Percentiles rank a stretch among this genome's conserved stretches.
These are phyloP conservation scores for Fusarium sp. DNA, from an alignment of 2,329 filamentous ascomycete species.

Conservation along the genomic window DNA sequence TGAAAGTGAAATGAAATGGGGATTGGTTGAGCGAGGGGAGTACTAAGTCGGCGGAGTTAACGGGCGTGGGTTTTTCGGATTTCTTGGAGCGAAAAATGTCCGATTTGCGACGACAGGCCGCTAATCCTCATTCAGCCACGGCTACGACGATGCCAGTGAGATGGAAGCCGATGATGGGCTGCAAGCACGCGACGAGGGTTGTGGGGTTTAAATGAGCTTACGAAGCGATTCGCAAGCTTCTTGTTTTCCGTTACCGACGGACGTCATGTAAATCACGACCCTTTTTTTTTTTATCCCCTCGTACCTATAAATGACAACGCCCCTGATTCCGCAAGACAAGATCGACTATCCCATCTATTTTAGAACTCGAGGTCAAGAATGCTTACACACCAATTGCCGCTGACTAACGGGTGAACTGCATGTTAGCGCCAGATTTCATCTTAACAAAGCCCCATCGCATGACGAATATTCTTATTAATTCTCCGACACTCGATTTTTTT, in stretches of 20 bases:
- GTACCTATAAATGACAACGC: background rate
- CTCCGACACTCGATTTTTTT: background rate
- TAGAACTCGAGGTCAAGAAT: constrained; percentile 16
- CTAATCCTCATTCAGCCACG: constrained; percentile 23
- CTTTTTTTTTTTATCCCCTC: background rate
- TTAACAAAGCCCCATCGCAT: constrained; percentile 24
- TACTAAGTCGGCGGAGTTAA: constrained; percentile 31
- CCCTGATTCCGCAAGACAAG: background rate
- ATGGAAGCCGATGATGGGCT: constrained; percentile 6
- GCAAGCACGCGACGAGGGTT: background rate
- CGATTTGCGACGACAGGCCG: constrained; percentile 30
- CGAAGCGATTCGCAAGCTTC: background rate
- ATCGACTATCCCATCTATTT: background rate
- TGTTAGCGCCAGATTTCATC: constrained; percentile 23
- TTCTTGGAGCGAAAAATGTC: constrained; percentile 36
- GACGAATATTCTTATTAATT: constrained; percentile 28
- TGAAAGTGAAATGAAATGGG: constrained; percentile 17
- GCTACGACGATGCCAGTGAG: constrained; percentile 8
- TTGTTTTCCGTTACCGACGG: background rate
- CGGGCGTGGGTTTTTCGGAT: constrained; percentile 36
- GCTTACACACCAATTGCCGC: constrained; percentile 30
- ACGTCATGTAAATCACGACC: background rate
- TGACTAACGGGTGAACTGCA: constrained; percentile 16
- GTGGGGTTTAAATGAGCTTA: constrained; percentile 6
- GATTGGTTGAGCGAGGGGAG: constrained; percentile 20